phyloP scores from a whole-genome alignment of 495 filamentous ascomycete species.

The Articulospora tetracladia region DNA sequence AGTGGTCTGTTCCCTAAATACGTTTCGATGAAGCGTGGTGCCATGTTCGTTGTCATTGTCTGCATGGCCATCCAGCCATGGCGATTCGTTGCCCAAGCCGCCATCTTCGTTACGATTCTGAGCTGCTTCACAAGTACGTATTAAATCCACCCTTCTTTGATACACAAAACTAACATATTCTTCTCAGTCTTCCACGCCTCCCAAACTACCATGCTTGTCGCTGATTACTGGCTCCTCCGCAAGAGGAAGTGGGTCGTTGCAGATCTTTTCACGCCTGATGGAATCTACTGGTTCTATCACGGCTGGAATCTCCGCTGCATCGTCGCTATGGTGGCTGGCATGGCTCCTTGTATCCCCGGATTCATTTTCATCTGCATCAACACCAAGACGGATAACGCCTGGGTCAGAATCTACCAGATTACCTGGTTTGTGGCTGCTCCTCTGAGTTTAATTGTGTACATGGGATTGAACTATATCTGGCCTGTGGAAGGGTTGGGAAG shows the following conservation, averaged over 20 bases:
- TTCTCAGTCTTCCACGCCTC: not conserved
- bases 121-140: not conserved
- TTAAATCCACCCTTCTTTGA: too few relatives aligned
- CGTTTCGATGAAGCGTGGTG: not conserved
- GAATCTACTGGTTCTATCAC: slow-evolving; percentile 8
- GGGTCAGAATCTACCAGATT: not conserved
- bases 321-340: not conserved
- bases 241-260: not conserved
- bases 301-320: not conserved
- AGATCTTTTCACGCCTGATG: not conserved
- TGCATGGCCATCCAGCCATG: not conserved
- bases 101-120: not conserved
- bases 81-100: not conserved
- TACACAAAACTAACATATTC: not conserved
- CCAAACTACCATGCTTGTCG: not conserved
- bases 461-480: not conserved
- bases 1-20: not conserved
- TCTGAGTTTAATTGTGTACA: not conserved
- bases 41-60: not conserved
- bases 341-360: not conserved
- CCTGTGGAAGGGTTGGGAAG: not conserved
- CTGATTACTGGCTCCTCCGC: not conserved
- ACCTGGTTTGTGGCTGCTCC: not conserved
- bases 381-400: not conserved
- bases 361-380: slow-evolving; percentile 2